These are phyloP conservation scores for Tuber indicum DNA, from an alignment of 495 filamentous ascomycete genomes.

Conservation along the genomic window DNA sequence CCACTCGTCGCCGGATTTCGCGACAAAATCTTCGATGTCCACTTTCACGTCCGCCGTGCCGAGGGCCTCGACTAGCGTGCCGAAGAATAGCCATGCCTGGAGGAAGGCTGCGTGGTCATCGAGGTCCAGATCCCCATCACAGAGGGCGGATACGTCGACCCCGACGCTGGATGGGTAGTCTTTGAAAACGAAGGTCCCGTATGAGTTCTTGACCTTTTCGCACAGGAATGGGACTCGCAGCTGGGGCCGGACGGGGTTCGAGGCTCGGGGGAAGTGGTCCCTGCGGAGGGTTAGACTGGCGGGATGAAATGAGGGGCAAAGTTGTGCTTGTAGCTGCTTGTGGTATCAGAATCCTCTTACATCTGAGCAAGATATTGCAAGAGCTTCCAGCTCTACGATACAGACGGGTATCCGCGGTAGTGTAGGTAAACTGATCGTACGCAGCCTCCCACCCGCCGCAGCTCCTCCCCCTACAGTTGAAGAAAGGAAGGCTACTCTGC, in stretches of 20 bases:
- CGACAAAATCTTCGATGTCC: neutral
- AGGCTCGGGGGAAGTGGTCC: conserved; percentile 10
- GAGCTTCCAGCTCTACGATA: neutral
- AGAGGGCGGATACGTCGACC: neutral
- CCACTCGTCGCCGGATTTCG: neutral
- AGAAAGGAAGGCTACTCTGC: neutral
- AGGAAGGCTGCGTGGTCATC: conserved; percentile 7
- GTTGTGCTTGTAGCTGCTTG: neutral
- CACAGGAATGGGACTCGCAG: conserved; percentile 8
- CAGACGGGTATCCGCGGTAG: neutral
- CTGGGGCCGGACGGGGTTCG: neutral
- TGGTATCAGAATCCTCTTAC: neutral
- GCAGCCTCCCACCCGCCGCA: neutral
- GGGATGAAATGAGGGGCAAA: neutral
- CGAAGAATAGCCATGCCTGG: conserved; percentile 15
- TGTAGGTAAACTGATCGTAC: neutral
- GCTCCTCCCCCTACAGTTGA: neutral
- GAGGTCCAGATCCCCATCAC: neutral
- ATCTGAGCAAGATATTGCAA: neutral
- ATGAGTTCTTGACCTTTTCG: neutral
- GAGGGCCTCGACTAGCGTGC: conserved; percentile 2
- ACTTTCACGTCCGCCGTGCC: neutral
- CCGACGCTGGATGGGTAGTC: conserved; percentile 3
- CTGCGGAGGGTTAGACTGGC: conserved; percentile 13
- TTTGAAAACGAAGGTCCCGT: neutral